Evolutionary conservation across 2,329 filamentous ascomycete genomes (phyloP), one percentile per base, ranked within the genome.

Genomic region (Drechslera avenae): DNA sequence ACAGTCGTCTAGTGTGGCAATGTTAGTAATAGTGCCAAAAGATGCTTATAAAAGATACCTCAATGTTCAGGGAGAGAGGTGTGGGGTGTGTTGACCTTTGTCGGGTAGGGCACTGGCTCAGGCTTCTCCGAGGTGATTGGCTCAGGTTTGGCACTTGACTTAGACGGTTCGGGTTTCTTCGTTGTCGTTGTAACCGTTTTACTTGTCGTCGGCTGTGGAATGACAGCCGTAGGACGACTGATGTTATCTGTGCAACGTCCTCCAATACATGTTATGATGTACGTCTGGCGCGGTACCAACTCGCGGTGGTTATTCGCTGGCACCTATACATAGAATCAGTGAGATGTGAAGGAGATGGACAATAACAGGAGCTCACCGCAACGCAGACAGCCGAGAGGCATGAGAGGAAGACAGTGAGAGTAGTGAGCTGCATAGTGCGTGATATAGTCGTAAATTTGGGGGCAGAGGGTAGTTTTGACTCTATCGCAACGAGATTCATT

Each of bases 211-310:
- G 57, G 54, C 28, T 52, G 42, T 17, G 52, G 55, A 2, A 39
- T 12, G 9, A 30, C 46, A 3, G 54, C 39, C 7, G 56, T 43
- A 9, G 47, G 33, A 7, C 50, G 39, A n/a, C 48, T 48, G 14
- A 57, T 52, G 14, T 49, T 54, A n/a, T 56, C 55, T 17, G 49
- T 44, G 42, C 57, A 60, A 3, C 14, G 32, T 0, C 43, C 40
- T 7, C 62, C 62, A n/a, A 67, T 57, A 39, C 67, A 69, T 14
- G 66, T 68, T 8, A 67, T 63, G 3, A 61, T 64, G 39, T 54
- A 69, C 10, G 64, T 68, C 50, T 69, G 66, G 4, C 62, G 62
- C n/a, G 57, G 55, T 17, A 60, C 62, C 0, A 64, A 42, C 8
- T 58, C 46, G 2, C 26, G 16, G 5, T 50, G 21, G 17, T 56